These are phyloP conservation scores for Rhynchosporium secalis DNA, from an alignment of 2,329 filamentous ascomycete genomes.

Conservation along the genomic window DNA sequence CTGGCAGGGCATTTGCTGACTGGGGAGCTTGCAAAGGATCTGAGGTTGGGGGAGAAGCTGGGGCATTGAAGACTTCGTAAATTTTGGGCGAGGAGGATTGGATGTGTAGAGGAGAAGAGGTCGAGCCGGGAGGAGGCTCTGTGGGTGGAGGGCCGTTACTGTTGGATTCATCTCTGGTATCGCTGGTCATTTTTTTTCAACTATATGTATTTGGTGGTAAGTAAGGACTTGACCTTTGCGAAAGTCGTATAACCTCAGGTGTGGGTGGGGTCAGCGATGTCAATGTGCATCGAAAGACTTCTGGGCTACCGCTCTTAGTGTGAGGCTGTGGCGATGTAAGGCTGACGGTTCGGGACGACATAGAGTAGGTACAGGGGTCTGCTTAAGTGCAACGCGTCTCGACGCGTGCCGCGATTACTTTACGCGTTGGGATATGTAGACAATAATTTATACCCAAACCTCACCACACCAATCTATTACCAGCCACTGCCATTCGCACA, in stretches of 20 bases:
- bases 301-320: constrained; percentile 11
- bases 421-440: constrained; percentile 2
- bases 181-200: constrained; percentile 37
- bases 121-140: constrained; percentile 41
- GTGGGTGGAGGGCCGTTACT: constrained; percentile 23
- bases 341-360: constrained; percentile 11
- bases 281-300: constrained; percentile 18
- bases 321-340: constrained; percentile 2
- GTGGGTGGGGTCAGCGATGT: constrained; percentile 7
- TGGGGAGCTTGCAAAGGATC: constrained; percentile 14
- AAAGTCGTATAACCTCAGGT: not conserved
- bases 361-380: not conserved
- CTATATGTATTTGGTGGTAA: too few species aligned
- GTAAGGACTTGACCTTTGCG: too few species aligned
- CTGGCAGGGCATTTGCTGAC: constrained; percentile 38
- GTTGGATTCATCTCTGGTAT: constrained; percentile 39
- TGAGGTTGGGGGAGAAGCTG: not conserved
- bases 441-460: not conserved
- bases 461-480: constrained; percentile 13
- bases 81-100: constrained; percentile 39
- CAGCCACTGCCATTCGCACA: constrained; percentile 2
- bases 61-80: constrained; percentile 44
- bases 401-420: constrained; percentile 15
- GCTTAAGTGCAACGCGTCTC: constrained; percentile 21
- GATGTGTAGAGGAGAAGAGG: constrained; percentile 41